phyloP scores from a whole-genome alignment of 2,329 filamentous ascomycete species.

The Phialophora expanda region DNA sequence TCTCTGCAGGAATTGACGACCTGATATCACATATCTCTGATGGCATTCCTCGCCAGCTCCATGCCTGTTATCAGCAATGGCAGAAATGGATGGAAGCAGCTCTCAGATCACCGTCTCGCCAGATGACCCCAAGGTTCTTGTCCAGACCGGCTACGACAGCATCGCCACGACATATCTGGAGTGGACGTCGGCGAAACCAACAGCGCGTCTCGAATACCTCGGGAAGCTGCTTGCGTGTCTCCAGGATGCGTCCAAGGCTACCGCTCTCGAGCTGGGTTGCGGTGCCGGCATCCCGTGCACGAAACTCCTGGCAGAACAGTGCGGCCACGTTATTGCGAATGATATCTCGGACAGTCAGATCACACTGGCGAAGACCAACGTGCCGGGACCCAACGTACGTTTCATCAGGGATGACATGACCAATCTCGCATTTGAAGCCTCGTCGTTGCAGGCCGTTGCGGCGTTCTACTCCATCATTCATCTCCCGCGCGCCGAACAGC shows the following conservation, averaged over 20 bases:
- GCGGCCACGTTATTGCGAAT: conserved; percentile 48
- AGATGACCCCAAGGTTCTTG: conserved; percentile 18
- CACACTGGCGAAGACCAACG: conserved; percentile 42
- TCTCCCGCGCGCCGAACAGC: conserved; percentile 59
- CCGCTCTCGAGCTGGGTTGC: conserved; percentile 51
- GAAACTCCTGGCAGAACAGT: conserved; percentile 30
- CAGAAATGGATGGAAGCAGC: background rate
- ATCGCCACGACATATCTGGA: conserved; percentile 46
- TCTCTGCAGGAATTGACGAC: background rate
- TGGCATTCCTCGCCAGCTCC: background rate
- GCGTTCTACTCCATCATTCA: conserved; percentile 63
- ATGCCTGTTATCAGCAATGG: background rate
- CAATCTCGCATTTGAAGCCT: conserved; percentile 43
- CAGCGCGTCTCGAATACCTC: conserved; percentile 44
- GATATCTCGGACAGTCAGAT: conserved; percentile 52
- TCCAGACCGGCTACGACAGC: conserved; percentile 43
- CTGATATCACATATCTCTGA: background rate
- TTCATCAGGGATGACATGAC: conserved; percentile 53
- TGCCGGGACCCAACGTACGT: conserved; percentile 38
- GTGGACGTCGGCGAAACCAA: conserved; percentile 44
- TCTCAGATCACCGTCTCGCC: conserved; percentile 2
- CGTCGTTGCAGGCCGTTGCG: conserved; percentile 56
- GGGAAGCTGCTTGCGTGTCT: conserved; percentile 41
- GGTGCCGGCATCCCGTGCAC: conserved; percentile 48
- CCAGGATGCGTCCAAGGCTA: conserved; percentile 16